A percentile compares a stretch with the other conserved stretches of the same genome.
phyloP scores from a whole-genome alignment of 306 rosid genomes.

The Notholithocarpus densiflorus region DNA sequence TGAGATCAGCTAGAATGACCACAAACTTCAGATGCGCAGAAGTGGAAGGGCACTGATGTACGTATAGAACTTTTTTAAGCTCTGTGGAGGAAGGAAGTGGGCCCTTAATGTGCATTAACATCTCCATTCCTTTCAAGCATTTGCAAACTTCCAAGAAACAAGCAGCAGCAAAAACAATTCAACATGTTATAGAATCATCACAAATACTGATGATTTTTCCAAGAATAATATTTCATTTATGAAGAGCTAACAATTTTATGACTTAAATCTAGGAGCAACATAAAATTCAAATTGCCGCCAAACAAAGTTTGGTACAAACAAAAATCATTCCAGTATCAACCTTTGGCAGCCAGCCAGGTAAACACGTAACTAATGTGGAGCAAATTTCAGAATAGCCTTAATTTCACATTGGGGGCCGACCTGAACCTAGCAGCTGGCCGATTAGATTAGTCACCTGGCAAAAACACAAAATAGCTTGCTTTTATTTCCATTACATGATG shows the following conservation, averaged over 20 bases:
- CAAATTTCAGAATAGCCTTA: background rate
- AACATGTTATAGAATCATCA: background rate
- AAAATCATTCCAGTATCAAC: constrained; percentile 10
- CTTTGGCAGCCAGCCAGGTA: constrained; percentile 15
- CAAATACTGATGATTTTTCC: background rate
- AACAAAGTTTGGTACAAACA: background rate
- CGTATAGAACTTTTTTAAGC: background rate
- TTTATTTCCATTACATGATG: constrained; percentile 5
- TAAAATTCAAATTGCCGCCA: constrained; percentile 19
- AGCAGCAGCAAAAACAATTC: background rate
- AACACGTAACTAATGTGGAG: constrained; percentile 6
- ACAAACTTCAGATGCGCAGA: background rate
- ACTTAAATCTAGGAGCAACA: constrained; percentile 5
- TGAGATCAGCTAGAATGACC: background rate
- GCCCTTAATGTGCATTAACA: no score
- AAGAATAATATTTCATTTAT: background rate
- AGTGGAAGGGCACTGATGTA: background rate
- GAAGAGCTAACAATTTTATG: constrained; percentile 8
- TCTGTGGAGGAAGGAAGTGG: background rate
- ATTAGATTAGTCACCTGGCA: constrained; percentile 75
- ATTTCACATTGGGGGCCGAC: constrained; percentile 53
- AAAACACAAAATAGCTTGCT: background rate
- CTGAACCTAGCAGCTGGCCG: constrained; percentile 80
- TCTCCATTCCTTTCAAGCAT: background rate
- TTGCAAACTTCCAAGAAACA: background rate